Evolutionary conservation across 495 filamentous ascomycete species (phyloP).

Genomic region (Penicillium longicatenatum): DNA sequence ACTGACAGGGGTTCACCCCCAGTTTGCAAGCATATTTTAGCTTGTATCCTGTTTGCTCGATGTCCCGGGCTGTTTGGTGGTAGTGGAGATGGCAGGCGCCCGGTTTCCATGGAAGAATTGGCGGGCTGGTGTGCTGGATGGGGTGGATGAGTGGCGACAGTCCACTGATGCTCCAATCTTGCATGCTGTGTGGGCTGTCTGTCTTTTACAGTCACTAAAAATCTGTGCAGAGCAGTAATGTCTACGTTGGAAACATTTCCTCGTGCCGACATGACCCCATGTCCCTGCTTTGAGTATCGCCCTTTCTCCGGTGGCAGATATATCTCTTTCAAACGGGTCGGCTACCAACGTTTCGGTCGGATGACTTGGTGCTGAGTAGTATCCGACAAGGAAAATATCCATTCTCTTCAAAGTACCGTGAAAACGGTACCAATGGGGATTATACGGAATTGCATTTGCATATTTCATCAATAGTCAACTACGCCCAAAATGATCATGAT

Average conservation of each 20-base stretch:
- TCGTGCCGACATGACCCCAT: neutral
- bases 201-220: neutral
- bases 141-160: conserved; percentile 35
- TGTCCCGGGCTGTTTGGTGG: conserved; percentile 61
- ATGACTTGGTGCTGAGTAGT: neutral
- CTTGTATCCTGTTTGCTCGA: conserved; percentile 73
- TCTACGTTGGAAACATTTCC: neutral
- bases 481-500: neutral
- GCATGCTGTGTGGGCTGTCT: conserved; percentile 2
- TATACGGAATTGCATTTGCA: too few species aligned
- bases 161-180: neutral
- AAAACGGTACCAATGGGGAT: too few species aligned
- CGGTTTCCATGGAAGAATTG: conserved; percentile 63
- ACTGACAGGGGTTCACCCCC: conserved; percentile 48
- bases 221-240: neutral
- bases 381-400: neutral
- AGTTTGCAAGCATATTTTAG: conserved; percentile 87
- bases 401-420: too few species aligned
- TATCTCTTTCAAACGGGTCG: neutral
- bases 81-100: conserved; percentile 52
- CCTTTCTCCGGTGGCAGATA: neutral
- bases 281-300: neutral
- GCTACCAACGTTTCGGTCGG: neutral
- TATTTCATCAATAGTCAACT: too few species aligned
- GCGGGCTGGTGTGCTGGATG: conserved; percentile 77